Evolutionary conservation across 2,329 filamentous ascomycete genomes (phyloP).

Genomic region (Arthrobotrys sinensis): DNA sequence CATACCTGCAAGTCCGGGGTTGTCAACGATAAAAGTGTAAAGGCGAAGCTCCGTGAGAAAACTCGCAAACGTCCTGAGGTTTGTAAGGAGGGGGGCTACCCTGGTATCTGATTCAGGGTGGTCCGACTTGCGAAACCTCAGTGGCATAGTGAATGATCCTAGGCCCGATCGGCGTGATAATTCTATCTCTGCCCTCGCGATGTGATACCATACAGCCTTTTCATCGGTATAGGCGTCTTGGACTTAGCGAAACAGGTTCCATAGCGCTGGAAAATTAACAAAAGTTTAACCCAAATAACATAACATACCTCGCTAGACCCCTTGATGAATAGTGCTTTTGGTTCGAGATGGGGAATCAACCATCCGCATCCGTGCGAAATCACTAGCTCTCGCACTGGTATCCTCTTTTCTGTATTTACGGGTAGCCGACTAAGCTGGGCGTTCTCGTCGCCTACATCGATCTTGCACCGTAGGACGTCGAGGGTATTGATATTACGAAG

Average conservation of each 20-base stretch:
- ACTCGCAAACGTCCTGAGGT: background rate
- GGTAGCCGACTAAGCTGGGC: background rate
- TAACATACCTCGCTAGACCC: background rate
- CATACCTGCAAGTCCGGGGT: background rate
- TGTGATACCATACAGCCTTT: slow-evolving; percentile 13
- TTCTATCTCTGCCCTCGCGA: background rate
- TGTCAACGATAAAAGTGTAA: slow-evolving; percentile 6
- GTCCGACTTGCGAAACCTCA: background rate
- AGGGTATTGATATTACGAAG: slow-evolving; percentile 8
- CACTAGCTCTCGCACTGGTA: background rate
- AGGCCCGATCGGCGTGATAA: background rate
- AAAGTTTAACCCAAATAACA: background rate
- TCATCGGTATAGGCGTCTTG: background rate
- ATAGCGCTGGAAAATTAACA: too few relatives aligned
- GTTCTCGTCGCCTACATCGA: background rate
- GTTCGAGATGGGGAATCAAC: slow-evolving; percentile 10
- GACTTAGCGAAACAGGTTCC: background rate
- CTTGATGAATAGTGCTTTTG: background rate
- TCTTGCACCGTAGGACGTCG: background rate
- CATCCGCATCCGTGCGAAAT: slow-evolving; percentile 13
- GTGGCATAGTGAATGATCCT: background rate
- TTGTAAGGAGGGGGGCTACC: background rate
- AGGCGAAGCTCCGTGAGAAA: slow-evolving; percentile 6
- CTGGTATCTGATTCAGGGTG: slow-evolving; percentile 4
- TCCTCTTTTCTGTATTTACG: background rate